Percentiles rank a stretch among this genome's conserved stretches.
These are phyloP conservation scores for Amaranthus palmeri DNA, from an alignment of 148 eudicot species.

Conservation along the genomic window DNA sequence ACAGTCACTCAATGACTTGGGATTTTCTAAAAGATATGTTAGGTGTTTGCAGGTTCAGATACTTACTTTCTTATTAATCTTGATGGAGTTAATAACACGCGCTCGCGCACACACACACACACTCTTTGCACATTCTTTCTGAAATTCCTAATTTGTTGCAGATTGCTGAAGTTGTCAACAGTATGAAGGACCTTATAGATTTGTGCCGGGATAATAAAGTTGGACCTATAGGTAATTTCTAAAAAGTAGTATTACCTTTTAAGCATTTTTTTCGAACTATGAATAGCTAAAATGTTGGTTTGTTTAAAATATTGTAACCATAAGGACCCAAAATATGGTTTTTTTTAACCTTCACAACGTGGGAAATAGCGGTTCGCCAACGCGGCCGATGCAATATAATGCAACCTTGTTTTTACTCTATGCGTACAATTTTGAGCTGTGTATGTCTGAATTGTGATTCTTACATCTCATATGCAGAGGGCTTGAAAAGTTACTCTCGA, in stretches of 20 bases:
- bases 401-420: background rate
- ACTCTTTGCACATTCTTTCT: background rate
- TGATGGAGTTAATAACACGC: background rate
- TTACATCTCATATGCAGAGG: slow-evolving; percentile 52
- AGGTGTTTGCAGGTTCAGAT: slow-evolving; percentile 78
- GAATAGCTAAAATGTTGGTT: too few relatives aligned
- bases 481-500: slow-evolving; percentile 72
- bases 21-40: slow-evolving; percentile 92
- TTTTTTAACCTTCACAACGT: too few relatives aligned
- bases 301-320: too few relatives aligned
- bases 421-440: too few relatives aligned
- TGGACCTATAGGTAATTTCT: slow-evolving; percentile 75
- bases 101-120: background rate
- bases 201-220: slow-evolving; percentile 63
- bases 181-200: slow-evolving; percentile 89
- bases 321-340: too few relatives aligned
- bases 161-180: slow-evolving; percentile 96
- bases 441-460: background rate
- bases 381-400: too few relatives aligned
- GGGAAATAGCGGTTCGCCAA: too few relatives aligned
- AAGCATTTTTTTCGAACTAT: too few relatives aligned
- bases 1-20: slow-evolving; percentile 86
- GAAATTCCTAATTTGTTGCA: slow-evolving; percentile 26
- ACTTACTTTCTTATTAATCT: background rate
- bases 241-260: background rate